Base-by-base conservation (phyloP, 352 stramenopile genomes). In the Pythium dissotocum region DNA sequence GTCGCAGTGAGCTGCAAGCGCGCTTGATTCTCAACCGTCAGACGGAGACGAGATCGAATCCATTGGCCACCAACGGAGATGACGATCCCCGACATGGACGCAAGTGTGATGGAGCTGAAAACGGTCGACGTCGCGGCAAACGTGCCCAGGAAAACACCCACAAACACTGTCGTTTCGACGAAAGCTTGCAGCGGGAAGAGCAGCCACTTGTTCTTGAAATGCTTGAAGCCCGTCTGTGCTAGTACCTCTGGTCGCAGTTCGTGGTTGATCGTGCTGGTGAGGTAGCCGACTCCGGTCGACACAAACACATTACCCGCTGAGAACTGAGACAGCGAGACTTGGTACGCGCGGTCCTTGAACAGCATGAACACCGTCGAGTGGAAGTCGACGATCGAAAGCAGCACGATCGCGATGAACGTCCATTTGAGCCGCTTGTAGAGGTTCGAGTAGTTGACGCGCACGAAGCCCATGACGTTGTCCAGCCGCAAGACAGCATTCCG, bases 171-270 rank as follows among this genome's bases (percentile, higher is more conserved):
- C 21, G 76, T 76, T 67, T 95, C 84, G 33, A 95, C 78, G 55
- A 95, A 88, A 10, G 85, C 80, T 52, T 91, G 88, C 24, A 95
- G 63, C 7, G 88, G 88, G 63, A 91, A 94, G 7, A 91, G 36
- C 10, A 77, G 36, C 81, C 82, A 95, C 61, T 90, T 88, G 58
- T 92, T 90, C 65, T 84, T 91, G 56, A 88, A 82, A 30, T 83
- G 82, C 48, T 77, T 71, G 13, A 86, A 56, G 16, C 82, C 81
- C 16, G 73, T 89, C 26, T 80, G 64, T 13, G 88, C 62, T 0
- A 93, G 61, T 38, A 83, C 72, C 42, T 82, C 77, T 30, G 85
- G 82, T 42, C 85, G 81, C 7, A 93, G 48, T 33, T 91, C 73
- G 49, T 89, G 81, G 48, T 79, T 79, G 14, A 85, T 76, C 49